Conservation (phyloP, 2,329 filamentous ascomycete species). For the Trichoderma sp. region DNA sequence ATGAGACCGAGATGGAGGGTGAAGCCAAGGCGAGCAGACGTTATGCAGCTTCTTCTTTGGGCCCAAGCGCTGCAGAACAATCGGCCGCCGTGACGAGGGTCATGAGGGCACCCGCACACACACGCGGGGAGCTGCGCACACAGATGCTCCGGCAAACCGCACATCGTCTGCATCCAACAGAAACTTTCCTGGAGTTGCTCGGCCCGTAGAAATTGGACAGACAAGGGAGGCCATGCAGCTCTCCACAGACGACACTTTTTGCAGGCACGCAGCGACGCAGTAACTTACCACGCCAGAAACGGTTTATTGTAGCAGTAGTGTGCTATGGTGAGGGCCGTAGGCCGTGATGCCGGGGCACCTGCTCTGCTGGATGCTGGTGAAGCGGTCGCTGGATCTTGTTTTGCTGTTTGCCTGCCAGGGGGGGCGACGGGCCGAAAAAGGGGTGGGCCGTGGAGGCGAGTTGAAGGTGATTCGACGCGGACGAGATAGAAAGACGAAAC, state of each 20-base stretch:
- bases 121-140: constrained; percentile 18
- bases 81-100: constrained; percentile 26
- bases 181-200: constrained; percentile 23
- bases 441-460: constrained; percentile 23
- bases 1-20: constrained; percentile 29
- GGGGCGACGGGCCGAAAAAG: constrained; percentile 29
- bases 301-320: neutral
- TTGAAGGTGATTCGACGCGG: constrained; percentile 15
- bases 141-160: constrained; percentile 20
- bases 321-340: neutral
- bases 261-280: constrained; percentile 23
- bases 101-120: constrained; percentile 26
- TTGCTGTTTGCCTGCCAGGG: constrained; percentile 3
- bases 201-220: constrained; percentile 17
- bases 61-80: constrained; percentile 22
- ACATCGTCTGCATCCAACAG: constrained; percentile 7
- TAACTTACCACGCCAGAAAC: constrained; percentile 30
- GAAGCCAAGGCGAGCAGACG: constrained; percentile 23
- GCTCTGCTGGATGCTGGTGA: constrained; percentile 15
- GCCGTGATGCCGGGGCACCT: constrained; percentile 11
- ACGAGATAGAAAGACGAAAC: neutral
- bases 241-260: constrained; percentile 17
- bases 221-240: constrained; percentile 9
- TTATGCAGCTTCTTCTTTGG: constrained; percentile 29
- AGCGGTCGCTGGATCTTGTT: neutral